Evolutionary conservation across 2,329 filamentous ascomycete species (phyloP).

Genomic region (Albifimbria verrucaria): DNA sequence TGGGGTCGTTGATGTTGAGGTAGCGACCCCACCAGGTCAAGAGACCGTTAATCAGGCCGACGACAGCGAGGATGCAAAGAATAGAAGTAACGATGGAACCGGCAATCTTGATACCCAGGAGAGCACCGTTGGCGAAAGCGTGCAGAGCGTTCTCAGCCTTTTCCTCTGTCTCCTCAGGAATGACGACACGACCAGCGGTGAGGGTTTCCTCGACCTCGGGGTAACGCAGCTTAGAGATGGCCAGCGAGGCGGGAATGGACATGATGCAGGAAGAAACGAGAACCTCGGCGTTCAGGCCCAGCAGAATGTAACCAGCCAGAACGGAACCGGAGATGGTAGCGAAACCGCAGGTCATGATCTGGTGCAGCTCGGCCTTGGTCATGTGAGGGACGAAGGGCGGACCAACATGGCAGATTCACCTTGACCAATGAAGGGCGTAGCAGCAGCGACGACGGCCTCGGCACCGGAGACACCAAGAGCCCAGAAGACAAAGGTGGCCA

Average conservation of each 20-base stretch:
- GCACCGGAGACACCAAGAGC: slow-evolving; percentile 81
- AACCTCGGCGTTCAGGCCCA: slow-evolving; percentile 81
- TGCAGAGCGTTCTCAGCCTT: slow-evolving; percentile 77
- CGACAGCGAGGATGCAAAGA: slow-evolving; percentile 78
- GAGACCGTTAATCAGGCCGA: slow-evolving; percentile 71
- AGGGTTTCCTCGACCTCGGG: slow-evolving; percentile 85
- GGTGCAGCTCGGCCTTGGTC: slow-evolving; percentile 84
- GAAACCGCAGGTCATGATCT: slow-evolving; percentile 89
- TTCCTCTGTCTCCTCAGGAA: slow-evolving; percentile 76
- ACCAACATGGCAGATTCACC: slow-evolving; percentile 93
- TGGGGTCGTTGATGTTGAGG: slow-evolving; percentile 66
- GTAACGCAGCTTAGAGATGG: slow-evolving; percentile 84
- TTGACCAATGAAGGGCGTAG: slow-evolving; percentile 91
- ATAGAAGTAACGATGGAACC: slow-evolving; percentile 77
- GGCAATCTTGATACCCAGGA: slow-evolving; percentile 82
- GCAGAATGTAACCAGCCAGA: slow-evolving; percentile 77
- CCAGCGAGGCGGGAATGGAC: slow-evolving; percentile 88
- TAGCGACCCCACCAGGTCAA: slow-evolving; percentile 83
- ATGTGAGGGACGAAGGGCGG: slow-evolving; percentile 82
- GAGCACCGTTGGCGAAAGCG: slow-evolving; percentile 80
- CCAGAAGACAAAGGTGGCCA: slow-evolving; percentile 91
- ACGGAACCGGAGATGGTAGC: slow-evolving; percentile 90
- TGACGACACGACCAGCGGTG: slow-evolving; percentile 75
- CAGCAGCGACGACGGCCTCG: slow-evolving; percentile 89
- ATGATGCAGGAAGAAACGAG: slow-evolving; percentile 91